These are phyloP conservation scores for Tolypocladium tundrense DNA, from an alignment of 2,329 filamentous ascomycete species.

Conservation along the genomic window DNA sequence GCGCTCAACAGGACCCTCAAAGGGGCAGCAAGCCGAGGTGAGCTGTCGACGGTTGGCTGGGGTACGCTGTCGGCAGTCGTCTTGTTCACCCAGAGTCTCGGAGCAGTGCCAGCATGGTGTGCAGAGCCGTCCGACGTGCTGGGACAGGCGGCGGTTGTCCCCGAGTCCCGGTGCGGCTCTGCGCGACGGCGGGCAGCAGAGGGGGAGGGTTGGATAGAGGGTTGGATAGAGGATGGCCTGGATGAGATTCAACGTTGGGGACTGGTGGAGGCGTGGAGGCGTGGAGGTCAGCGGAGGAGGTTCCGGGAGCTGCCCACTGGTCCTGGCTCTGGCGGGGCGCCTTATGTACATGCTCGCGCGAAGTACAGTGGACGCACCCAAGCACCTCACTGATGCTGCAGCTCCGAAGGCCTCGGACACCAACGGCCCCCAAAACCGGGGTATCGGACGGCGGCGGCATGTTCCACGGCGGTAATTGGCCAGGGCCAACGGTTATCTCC, in stretches of 20 bases:
- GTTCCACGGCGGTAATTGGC: too few relatives aligned
- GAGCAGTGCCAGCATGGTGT: not conserved
- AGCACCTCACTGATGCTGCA: too few relatives aligned
- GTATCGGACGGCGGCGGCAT: too few relatives aligned
- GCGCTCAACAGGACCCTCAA: not conserved
- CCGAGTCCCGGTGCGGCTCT: not conserved
- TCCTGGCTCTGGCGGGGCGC: too few relatives aligned
- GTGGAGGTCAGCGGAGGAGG: too few relatives aligned
- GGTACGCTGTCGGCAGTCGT: not conserved
- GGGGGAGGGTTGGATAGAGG: not conserved
- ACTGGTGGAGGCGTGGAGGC: not conserved
- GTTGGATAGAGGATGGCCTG: not conserved
- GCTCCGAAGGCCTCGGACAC: too few relatives aligned
- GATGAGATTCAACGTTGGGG: not conserved
- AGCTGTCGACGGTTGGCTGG: not conserved
- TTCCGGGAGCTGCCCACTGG: too few relatives aligned
- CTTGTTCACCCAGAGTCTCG: not conserved
- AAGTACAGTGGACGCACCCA: too few relatives aligned
- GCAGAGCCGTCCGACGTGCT: not conserved
- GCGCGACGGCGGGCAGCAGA: not conserved
- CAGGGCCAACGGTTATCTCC: too few relatives aligned
- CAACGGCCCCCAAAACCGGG: too few relatives aligned
- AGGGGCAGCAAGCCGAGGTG: not conserved
- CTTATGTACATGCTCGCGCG: too few relatives aligned
- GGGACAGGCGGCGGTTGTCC: not conserved